phyloP scores from a whole-genome alignment of 139 green algal genomes.

The Closterium sp. region DNA sequence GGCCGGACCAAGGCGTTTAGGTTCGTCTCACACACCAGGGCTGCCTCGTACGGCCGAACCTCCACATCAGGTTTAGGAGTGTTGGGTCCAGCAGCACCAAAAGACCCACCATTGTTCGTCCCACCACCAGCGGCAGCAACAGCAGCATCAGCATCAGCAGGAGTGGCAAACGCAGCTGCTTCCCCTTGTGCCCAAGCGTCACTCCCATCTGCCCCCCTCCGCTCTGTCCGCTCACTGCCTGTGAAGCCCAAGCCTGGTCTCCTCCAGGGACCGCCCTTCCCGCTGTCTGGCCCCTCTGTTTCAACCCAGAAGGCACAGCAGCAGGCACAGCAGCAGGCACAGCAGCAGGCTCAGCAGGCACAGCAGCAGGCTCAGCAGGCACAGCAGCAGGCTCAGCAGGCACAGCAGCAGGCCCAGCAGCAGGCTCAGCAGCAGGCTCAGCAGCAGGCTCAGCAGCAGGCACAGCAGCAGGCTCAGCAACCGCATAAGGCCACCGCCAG shows the following conservation, averaged over 20 bases:
- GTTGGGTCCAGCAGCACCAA: background rate
- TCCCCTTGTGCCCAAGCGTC: background rate
- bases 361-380: too few relatives aligned
- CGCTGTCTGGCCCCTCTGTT: background rate
- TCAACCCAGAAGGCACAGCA: background rate
- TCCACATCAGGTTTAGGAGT: background rate
- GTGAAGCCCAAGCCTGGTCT: background rate
- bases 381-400: too few relatives aligned
- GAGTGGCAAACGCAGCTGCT: background rate
- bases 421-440: too few relatives aligned
- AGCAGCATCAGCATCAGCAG: background rate
- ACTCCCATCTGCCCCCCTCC: background rate
- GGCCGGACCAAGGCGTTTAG: background rate
- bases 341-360: too few relatives aligned
- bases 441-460: too few relatives aligned
- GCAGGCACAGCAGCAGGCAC: too few relatives aligned
- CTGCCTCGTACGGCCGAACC: background rate
- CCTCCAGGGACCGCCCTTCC: background rate
- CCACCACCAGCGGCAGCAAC: background rate
- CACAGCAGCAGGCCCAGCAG: too few relatives aligned
- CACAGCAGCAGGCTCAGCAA: too few relatives aligned
- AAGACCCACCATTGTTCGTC: background rate
- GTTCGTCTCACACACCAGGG: background rate
- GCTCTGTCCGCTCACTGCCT: background rate
- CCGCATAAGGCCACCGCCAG: too few relatives aligned